These are phyloP conservation scores for Thielaviopsis musarum DNA, from an alignment of 2,329 filamentous ascomycete species.

Conservation along the genomic window DNA sequence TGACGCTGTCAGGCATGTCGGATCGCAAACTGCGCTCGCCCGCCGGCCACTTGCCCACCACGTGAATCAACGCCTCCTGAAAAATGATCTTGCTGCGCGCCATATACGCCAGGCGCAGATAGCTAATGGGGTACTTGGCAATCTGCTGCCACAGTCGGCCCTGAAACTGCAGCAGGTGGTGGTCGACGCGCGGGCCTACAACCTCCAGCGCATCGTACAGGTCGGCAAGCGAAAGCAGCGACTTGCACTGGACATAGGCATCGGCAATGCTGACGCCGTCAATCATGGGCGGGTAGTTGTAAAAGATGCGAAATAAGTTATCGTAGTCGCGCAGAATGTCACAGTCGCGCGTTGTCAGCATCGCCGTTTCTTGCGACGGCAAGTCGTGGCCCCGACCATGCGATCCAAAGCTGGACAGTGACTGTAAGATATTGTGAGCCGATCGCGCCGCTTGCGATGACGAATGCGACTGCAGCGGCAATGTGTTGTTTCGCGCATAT, in stretches of 20 bases:
- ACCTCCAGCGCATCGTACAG: slow-evolving; percentile 84
- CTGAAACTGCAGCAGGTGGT: slow-evolving; percentile 85
- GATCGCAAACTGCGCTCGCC: slow-evolving; percentile 62
- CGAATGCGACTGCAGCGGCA: background rate
- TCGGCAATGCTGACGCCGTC: slow-evolving; percentile 80
- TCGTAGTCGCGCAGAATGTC: slow-evolving; percentile 84
- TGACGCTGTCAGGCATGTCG: slow-evolving; percentile 54
- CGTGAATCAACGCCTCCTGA: slow-evolving; percentile 77
- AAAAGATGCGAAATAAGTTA: slow-evolving; percentile 89
- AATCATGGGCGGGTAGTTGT: slow-evolving; percentile 72
- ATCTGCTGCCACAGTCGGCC: slow-evolving; percentile 89
- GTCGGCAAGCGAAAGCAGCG: slow-evolving; percentile 73
- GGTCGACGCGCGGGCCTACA: slow-evolving; percentile 77
- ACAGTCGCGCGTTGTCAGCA: slow-evolving; percentile 43
- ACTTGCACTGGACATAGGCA: slow-evolving; percentile 88
- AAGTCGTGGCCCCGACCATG: slow-evolving; percentile 28
- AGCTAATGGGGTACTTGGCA: slow-evolving; percentile 85
- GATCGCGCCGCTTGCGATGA: background rate
- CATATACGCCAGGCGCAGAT: slow-evolving; percentile 76
- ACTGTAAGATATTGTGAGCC: background rate
- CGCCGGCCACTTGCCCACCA: slow-evolving; percentile 84
- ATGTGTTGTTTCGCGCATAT: background rate
- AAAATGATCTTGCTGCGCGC: slow-evolving; percentile 72
- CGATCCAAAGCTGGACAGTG: slow-evolving; percentile 36
- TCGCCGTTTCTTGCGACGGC: slow-evolving; percentile 16